phyloP scores from a whole-genome alignment of 1,139 yeast species.

The Diutina siamensis region DNA sequence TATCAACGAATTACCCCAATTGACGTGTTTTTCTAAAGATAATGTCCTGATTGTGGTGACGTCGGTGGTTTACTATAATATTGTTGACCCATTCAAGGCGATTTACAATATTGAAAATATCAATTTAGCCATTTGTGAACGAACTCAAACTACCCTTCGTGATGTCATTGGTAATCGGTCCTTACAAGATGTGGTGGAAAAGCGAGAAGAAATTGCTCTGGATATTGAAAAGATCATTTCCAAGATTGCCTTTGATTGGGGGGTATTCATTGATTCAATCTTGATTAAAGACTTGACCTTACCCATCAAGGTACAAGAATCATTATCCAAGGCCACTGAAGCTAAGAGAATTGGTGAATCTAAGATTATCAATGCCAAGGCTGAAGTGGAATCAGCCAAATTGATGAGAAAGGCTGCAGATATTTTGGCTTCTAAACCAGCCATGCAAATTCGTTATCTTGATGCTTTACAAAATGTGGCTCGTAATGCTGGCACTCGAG shows the following conservation, averaged over 20 bases:
- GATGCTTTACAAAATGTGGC: conserved; percentile 79
- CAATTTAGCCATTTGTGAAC: conserved; percentile 48
- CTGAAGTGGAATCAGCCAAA: conserved; percentile 68
- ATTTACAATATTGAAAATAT: conserved; percentile 47
- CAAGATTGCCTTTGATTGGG: conserved; percentile 62
- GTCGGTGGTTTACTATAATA: conserved; percentile 58
- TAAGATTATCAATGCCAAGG: conserved; percentile 64
- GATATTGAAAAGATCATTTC: conserved; percentile 52
- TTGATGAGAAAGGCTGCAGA: conserved; percentile 75
- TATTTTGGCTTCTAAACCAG: conserved; percentile 63
- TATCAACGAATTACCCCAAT: conserved; percentile 57
- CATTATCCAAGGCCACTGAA: conserved; percentile 67
- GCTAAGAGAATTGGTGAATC: conserved; percentile 70
- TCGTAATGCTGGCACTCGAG: conserved; percentile 47
- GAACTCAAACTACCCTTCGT: conserved; percentile 67
- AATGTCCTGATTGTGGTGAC: conserved; percentile 53
- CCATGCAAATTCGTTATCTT: conserved; percentile 70
- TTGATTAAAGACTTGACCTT: conserved; percentile 57
- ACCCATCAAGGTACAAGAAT: conserved; percentile 45
- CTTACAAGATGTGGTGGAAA: conserved; percentile 65
- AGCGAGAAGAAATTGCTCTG: conserved; percentile 62
- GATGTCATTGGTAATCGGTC: conserved; percentile 61
- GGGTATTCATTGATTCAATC: conserved; percentile 58
- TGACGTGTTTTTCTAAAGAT: conserved; percentile 59
- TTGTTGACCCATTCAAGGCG: conserved; percentile 61